Evolutionary conservation across 306 rosid genomes (phyloP), one percentile per base, ranked within the genome.

Genomic region (Lathyrus oleraceus): DNA sequence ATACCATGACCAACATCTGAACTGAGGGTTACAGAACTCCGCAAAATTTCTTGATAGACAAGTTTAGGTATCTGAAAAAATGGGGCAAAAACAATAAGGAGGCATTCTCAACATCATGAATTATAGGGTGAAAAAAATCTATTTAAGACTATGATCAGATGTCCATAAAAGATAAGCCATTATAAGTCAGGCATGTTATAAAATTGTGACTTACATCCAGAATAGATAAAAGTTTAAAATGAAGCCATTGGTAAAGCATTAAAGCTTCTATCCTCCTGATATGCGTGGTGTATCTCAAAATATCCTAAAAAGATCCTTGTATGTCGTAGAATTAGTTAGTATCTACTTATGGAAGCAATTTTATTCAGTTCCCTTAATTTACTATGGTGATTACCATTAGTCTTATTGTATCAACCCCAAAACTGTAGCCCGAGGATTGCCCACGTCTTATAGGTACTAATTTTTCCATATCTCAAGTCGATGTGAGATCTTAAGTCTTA

Each of bases 31-130:
- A 83, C 85, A 61, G 91, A 82, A 79, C 83, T 81, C 32, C 43
- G 88, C 64, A 83, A 72, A 80, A 85, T 58, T 40, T 87, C 99
- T 78, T 32, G 76, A 80, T 84, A 81, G 59, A 95, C 85, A 58
- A 91, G 89, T 79, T 87, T 95, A 8, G 99, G 99, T 63, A 95
- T 76, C 99, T 95, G 84, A 27, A 58, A 75, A 15, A 38, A 15
- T 4, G 43, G 32, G 39, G 23, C 9, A 78, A 32, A 39, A 66
- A 49, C 53, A 61, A 14, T 32, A 74, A 72, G 65, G 54, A 49
- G 44, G 47, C 64, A 63, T 13, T 45, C 62, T 30, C 38, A 57
- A 45, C 76, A 47, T 21, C 20, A 62, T 19, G 60, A 45, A 62
- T 36, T 43, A 39, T 57, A 25, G 48, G 0, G 4, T 42, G 25